These are phyloP conservation scores for Hevea brasiliensis DNA, from an alignment of 345 rosid genomes.

Conservation along the genomic window DNA sequence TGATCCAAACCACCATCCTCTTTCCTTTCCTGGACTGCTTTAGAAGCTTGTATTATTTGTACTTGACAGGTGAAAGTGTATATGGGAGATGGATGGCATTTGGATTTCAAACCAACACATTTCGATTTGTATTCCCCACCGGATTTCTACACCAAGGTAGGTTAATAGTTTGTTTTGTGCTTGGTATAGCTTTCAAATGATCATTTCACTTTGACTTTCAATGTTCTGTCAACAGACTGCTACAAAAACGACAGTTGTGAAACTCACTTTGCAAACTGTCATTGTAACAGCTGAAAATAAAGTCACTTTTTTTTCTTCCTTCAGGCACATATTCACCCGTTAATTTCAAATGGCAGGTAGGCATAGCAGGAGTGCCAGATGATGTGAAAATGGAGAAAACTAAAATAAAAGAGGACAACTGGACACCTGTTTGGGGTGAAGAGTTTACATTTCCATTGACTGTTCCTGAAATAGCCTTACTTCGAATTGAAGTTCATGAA, in stretches of 20 bases:
- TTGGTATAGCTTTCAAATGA: background rate
- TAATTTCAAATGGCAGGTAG: slow-evolving; percentile 14
- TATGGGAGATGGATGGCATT: slow-evolving; percentile 32
- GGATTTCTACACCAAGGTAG: slow-evolving; percentile 33
- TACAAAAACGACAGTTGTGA: background rate
- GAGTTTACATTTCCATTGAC: slow-evolving; percentile 29
- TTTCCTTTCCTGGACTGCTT: background rate
- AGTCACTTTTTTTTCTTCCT: no score
- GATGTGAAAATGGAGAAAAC: slow-evolving; percentile 25
- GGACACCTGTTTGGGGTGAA: slow-evolving; percentile 32
- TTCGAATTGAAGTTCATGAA: slow-evolving; percentile 32
- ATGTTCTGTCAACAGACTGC: background rate
- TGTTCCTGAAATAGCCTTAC: slow-evolving; percentile 33
- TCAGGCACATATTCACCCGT: background rate
- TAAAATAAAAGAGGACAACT: slow-evolving; percentile 20
- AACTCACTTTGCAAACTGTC: background rate
- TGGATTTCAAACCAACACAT: slow-evolving; percentile 27
- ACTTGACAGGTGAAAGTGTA: slow-evolving; percentile 31
- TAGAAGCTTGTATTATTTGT: background rate
- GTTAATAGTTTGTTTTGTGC: background rate
- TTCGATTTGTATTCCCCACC: slow-evolving; percentile 31
- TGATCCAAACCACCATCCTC: background rate
- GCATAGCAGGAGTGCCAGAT: slow-evolving; percentile 30
- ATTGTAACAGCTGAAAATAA: background rate
- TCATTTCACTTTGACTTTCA: no score